Conservation (phyloP, 306 rosid genomes). For the Cicer arietinum region DNA sequence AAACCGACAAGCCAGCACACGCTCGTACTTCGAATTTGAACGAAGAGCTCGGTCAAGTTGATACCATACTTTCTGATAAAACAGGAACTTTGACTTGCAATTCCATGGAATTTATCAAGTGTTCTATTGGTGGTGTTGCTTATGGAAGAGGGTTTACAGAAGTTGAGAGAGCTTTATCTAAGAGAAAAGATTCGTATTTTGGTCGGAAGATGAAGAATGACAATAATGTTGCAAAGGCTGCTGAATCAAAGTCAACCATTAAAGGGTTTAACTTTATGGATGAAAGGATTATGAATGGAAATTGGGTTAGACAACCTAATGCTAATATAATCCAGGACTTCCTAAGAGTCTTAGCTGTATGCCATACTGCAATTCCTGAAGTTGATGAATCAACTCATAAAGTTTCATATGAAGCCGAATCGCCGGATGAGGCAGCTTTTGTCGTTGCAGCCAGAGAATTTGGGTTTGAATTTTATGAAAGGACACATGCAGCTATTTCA, state of each 20-base stretch:
- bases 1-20: constrained; percentile 84
- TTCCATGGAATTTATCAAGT: constrained; percentile 97
- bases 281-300: constrained; percentile 85
- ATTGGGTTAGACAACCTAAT: constrained; percentile 74
- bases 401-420: constrained; percentile 94
- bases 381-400: constrained; percentile 78
- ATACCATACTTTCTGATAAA: constrained; percentile 93
- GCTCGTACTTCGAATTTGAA: constrained; percentile 98
- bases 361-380: constrained; percentile 97
- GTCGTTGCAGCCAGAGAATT: constrained; percentile 96
- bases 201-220: constrained; percentile 43
- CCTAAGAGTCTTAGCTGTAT: constrained; percentile 71
- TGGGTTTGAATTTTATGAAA: constrained; percentile 88
- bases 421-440: constrained; percentile 98
- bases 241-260: constrained; percentile 53
- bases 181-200: constrained; percentile 56
- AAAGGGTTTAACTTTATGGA: constrained; percentile 91
- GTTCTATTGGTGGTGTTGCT: constrained; percentile 87
- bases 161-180: constrained; percentile 89
- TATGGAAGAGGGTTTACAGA: constrained; percentile 89
- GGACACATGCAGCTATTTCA: constrained; percentile 71
- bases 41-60: constrained; percentile 99
- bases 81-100: constrained; percentile 98
- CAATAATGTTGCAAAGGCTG: constrained; percentile 44
- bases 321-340: constrained; percentile 75